Evolutionary conservation across 2,329 filamentous ascomycete species (phyloP), one percentile per base, ranked within the genome.

Genomic region (Cryphonectria japonica): DNA sequence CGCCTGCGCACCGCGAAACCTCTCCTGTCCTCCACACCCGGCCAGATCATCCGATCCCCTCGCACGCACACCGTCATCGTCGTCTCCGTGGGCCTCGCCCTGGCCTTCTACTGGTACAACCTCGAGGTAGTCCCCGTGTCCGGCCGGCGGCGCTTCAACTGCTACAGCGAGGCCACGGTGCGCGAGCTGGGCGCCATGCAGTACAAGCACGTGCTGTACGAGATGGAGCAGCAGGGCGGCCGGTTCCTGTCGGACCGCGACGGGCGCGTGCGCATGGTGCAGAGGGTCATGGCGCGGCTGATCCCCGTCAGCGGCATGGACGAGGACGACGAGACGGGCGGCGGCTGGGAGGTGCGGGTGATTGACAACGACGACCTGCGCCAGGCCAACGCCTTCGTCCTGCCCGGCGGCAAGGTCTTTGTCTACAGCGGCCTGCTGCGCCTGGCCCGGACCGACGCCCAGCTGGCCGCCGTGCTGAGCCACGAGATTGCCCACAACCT

Each of bases 401-500:
- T 94, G 7, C 92, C 93, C 0, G 92, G 89, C 5, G 92, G 92
- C 34, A 94, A 94, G 76, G 92, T 95, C 0, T 95, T 95, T 78
- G 92, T 95, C 1, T 92, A 89, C 77, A 91, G 88, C 73, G 92
- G 93, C 52, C 89, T 95, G 43, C 80, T 95, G 68, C 85, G 86
- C n/a, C 82, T 93, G 32, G 91, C 91, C 71, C 78, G 85, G 67
- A 89, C 84, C 75, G 91, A 94, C 70, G 87, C 91, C 77, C 90
- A 89, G 3, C 83, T 95, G 37, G 93, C 93, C 5, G 89, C 92
- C 1, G 91, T 95, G 2, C 83, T 95, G 19, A 91, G 92, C 19
- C 93, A 95, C 80, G 93, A 95, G 82, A 93, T 95, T 72, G 91
- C 92, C 26, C 93, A 95, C 78, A 92, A 91, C 73, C 85, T 93